phyloP scores from a whole-genome alignment of 371 early-diverging fungal species.

The Mucor racemosus region DNA sequence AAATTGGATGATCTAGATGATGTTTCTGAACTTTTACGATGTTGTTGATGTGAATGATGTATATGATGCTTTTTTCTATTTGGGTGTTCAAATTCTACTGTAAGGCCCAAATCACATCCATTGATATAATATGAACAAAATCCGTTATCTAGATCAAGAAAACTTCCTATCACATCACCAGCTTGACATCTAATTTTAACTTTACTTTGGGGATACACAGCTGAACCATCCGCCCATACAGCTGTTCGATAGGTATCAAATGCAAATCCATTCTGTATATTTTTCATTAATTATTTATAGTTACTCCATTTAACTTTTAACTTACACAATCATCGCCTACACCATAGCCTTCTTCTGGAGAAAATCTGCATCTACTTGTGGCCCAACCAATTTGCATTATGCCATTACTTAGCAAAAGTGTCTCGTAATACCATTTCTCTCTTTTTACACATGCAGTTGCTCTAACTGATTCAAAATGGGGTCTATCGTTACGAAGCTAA shows the following conservation, averaged over 20 bases:
- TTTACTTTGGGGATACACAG: slow-evolving; percentile 44
- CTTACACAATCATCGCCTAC: slow-evolving; percentile 64
- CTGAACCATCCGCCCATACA: slow-evolving; percentile 57
- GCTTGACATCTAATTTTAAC: slow-evolving; percentile 39
- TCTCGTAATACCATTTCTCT: slow-evolving; percentile 71
- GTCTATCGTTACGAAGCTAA: slow-evolving; percentile 50
- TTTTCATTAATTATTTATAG: neutral
- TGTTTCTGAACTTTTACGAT: neutral
- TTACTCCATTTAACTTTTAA: neutral
- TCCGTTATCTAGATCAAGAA: slow-evolving; percentile 50
- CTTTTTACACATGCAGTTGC: slow-evolving; percentile 47
- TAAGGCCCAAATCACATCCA: slow-evolving; percentile 44
- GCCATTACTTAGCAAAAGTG: slow-evolving; percentile 56
- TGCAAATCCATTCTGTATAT: slow-evolving; percentile 58
- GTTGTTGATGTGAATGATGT: neutral
- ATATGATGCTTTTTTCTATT: slow-evolving; percentile 13
- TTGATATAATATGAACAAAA: slow-evolving; percentile 54
- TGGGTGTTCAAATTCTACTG: slow-evolving; percentile 52
- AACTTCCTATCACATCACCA: slow-evolving; percentile 55
- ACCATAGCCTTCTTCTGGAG: slow-evolving; percentile 70
- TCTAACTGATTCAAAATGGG: slow-evolving; percentile 54
- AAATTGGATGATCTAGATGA: slow-evolving; percentile 11
- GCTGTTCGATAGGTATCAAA: slow-evolving; percentile 66
- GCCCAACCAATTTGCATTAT: slow-evolving; percentile 76
- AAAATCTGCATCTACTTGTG: slow-evolving; percentile 60